Base-by-base conservation (phyloP, 495 filamentous ascomycete genomes). In the Penicillium chermesinum region DNA sequence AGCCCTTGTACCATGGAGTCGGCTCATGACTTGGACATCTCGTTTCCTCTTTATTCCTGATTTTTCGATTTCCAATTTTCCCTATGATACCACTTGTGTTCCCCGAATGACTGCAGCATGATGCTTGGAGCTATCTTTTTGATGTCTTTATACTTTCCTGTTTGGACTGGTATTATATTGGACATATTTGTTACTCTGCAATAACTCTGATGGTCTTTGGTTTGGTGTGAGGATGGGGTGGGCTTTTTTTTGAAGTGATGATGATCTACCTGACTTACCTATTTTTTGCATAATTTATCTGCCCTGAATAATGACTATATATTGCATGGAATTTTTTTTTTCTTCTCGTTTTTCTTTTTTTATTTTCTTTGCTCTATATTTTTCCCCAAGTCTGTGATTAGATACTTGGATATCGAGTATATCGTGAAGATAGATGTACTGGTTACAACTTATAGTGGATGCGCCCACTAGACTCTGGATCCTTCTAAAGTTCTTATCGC, bases 81-180 rank as follows among this genome's bases (percentile, higher is more conserved):
- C 51, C 55, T 52, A 65, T 70, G 70, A 73, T 73, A 73, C 70
- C 70, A 73, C 65, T 71, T 39, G 67, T 69, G 64, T 71, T 66
- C 63, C 59, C 57, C 57, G 57, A 58, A 69, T 62, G 63, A 64
- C 63, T 67, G 62, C 62, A 63, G 50, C 64, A 69, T 69, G 61
- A 69, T 69, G 65, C 64, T 63, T 62, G 57, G 66, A 59, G 54
- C 62, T 65, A 55, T 55, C 45, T 41, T 59, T 60, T 58, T 51
- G 59, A 54, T 61, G 41, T 58, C 40, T 59, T 62, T 53, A 33
- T 21, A 35, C 50, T 53, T 48, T n/a, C n/a, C 39, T 52, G 39
- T 46, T 51, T 49, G 53, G 47, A 50, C 54, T 53, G 41, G 50
- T 50, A 34, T 46, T 36, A 35, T 52, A 15, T 49, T 57, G 48